Evolutionary conservation across 2,329 filamentous ascomycete species (phyloP).

Genomic region (Didymella pinodella): DNA sequence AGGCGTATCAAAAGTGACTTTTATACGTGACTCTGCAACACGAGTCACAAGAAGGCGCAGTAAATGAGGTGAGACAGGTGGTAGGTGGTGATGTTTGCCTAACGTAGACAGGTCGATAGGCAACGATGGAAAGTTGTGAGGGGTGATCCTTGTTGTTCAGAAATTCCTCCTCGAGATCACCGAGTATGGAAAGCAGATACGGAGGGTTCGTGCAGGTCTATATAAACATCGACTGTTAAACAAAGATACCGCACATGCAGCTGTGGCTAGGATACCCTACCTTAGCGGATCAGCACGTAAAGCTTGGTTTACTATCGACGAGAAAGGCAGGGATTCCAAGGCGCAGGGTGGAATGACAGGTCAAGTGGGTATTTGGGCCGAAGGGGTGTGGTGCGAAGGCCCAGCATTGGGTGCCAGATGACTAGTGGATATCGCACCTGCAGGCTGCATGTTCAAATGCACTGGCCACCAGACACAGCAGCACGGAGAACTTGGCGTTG

Average conservation of each 20-base stretch:
- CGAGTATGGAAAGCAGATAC: constrained; percentile 16
- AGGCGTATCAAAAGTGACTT: constrained; percentile 26
- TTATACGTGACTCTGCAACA: constrained; percentile 46
- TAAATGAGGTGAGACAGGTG: constrained; percentile 40
- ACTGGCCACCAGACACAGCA: constrained; percentile 39
- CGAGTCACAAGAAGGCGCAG: constrained; percentile 45
- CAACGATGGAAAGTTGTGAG: constrained; percentile 21
- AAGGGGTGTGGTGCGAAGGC: constrained; percentile 39
- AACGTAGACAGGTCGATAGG: constrained; percentile 24
- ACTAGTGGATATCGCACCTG: constrained; percentile 34
- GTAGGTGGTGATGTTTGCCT: constrained; percentile 41
- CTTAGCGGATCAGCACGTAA: constrained; percentile 48
- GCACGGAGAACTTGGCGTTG: constrained; percentile 35
- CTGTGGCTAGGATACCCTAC: constrained; percentile 40
- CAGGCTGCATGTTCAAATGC: constrained; percentile 35
- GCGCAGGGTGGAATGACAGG: constrained; percentile 40
- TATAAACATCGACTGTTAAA: constrained; percentile 21
- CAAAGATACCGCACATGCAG: constrained; percentile 34
- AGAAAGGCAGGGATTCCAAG: constrained; percentile 41
- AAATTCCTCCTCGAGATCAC: constrained; percentile 35
- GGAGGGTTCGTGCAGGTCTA: constrained; percentile 18
- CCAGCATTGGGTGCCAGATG: constrained; percentile 28
- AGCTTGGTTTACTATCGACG: constrained; percentile 47
- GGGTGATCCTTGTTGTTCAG: constrained; percentile 22
- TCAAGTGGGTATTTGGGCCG: constrained; percentile 38